These are phyloP conservation scores for Yarrowia osloensis DNA, from an alignment of 805 yeast genomes.

Conservation along the genomic window DNA sequence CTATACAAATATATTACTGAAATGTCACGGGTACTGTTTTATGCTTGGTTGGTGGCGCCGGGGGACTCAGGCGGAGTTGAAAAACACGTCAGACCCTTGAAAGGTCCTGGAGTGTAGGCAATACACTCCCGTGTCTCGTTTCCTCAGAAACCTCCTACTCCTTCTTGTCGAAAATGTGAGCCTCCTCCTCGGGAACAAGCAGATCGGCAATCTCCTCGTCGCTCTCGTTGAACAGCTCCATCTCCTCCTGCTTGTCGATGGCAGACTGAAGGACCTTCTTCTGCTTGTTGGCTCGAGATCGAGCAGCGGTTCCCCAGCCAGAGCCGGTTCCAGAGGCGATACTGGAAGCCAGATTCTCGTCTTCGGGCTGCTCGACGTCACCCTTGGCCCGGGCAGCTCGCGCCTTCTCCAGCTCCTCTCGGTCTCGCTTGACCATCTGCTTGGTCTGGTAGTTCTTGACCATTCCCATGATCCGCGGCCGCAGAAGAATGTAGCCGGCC, in stretches of 20 bases:
- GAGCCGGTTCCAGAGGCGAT: slow-evolving; percentile 57
- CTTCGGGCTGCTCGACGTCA: slow-evolving; percentile 4
- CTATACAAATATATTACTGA: slow-evolving; percentile 19
- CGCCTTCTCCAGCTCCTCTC: slow-evolving; percentile 3
- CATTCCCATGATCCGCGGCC: slow-evolving; percentile 28
- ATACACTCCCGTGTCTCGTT: too few species aligned
- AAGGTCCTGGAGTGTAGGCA: too few species aligned
- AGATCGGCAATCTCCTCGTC: slow-evolving; percentile 30
- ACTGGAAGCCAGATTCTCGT: slow-evolving; percentile 60
- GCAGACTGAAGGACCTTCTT: slow-evolving; percentile 12
- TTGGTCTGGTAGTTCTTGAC: slow-evolving; percentile 29
- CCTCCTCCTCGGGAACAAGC: slow-evolving; percentile 18
- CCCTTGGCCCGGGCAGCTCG: not conserved
- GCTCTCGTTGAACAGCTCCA: not conserved
- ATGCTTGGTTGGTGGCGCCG: not conserved
- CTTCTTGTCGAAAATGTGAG: slow-evolving; percentile 11
- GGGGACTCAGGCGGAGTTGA: too few species aligned
- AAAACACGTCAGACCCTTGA: too few species aligned
- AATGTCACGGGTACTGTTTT: not conserved
- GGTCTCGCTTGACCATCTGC: slow-evolving; percentile 29
- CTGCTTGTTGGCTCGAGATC: slow-evolving; percentile 18
- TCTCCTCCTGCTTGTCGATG: slow-evolving; percentile 7
- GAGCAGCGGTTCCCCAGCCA: slow-evolving; percentile 30
- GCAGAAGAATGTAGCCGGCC: slow-evolving; percentile 27
- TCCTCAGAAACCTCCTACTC: not conserved